These are phyloP conservation scores for Chara braunii DNA, from an alignment of 139 green algal species.

Conservation along the genomic window DNA sequence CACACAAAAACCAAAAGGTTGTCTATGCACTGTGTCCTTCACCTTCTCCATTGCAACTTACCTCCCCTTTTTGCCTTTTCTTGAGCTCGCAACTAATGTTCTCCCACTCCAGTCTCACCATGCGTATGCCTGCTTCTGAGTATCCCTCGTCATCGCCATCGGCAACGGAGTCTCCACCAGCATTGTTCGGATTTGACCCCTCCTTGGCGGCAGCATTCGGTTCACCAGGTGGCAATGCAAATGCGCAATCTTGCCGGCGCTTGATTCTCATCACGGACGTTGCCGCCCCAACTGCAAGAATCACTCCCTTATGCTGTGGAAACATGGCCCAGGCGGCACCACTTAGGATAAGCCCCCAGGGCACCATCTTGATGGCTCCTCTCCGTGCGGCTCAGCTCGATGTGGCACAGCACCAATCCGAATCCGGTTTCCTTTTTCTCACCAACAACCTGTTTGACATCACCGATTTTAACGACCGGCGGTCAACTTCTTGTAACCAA, in stretches of 20 bases:
- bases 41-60: background rate
- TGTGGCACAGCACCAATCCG: background rate
- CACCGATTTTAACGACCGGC: too few species aligned
- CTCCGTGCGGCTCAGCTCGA: background rate
- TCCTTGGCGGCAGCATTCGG: background rate
- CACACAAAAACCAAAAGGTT: too few species aligned
- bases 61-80: constrained; percentile 24
- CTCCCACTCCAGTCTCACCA: constrained; percentile 24
- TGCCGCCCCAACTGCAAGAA: background rate
- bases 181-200: background rate
- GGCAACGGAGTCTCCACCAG: background rate
- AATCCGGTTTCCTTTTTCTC: too few species aligned
- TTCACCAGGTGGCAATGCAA: background rate
- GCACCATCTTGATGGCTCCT: constrained; percentile 12
- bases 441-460: too few species aligned
- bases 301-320: constrained; percentile 9
- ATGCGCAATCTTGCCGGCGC: background rate
- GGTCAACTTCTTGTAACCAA: too few species aligned
- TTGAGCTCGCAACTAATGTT: constrained; percentile 12
- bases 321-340: constrained; percentile 14
- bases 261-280: background rate
- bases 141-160: background rate
- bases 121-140: background rate
- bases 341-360: constrained; percentile 9
- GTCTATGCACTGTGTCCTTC: background rate